These are phyloP conservation scores for Eucalyptus guilfoylei DNA, from an alignment of 345 rosid species.

Conservation along the genomic window DNA sequence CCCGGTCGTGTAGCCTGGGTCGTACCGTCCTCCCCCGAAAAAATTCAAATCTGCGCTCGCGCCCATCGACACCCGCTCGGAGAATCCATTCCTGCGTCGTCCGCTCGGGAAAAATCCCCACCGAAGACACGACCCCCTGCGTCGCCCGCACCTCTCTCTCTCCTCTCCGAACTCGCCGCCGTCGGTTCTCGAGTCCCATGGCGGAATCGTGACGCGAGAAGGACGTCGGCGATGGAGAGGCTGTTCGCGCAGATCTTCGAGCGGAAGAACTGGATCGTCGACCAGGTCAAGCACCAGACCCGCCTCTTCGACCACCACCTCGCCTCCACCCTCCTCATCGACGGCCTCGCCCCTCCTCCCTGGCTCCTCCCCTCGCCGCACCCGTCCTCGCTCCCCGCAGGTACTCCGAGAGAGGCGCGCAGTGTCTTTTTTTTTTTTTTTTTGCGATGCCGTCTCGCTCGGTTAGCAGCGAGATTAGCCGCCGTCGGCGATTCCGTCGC, in stretches of 20 bases:
- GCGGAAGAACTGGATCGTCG: conserved; percentile 47
- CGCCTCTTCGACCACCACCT: conserved; percentile 56
- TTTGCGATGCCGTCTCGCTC: not conserved
- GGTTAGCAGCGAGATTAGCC: too few relatives aligned
- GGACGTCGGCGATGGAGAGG: conserved; percentile 34
- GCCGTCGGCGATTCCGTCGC: not conserved
- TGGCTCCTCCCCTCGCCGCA: conserved; percentile 32
- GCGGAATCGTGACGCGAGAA: not conserved
- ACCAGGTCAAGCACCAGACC: conserved; percentile 46
- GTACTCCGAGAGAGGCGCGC: not conserved
- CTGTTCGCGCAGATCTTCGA: conserved; percentile 58
- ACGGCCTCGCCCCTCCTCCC: conserved; percentile 62
- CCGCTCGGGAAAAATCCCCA: not conserved
- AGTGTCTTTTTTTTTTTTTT: fast-evolving
- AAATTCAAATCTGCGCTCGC: not conserved
- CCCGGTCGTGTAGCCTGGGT: not conserved
- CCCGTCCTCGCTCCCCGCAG: not conserved
- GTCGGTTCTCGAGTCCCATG: not conserved
- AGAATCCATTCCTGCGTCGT: not conserved
- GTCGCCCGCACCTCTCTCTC: not conserved
- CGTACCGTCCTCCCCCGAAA: not conserved
- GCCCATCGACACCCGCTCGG: not conserved
- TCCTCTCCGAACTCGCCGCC: not conserved
- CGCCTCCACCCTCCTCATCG: conserved; percentile 59
- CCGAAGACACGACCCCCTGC: not conserved